Percentiles rank a stretch among this genome's conserved stretches.
Conservation (phyloP, 352 stramenopile genomes). For the Thalassiosira hispida region DNA sequence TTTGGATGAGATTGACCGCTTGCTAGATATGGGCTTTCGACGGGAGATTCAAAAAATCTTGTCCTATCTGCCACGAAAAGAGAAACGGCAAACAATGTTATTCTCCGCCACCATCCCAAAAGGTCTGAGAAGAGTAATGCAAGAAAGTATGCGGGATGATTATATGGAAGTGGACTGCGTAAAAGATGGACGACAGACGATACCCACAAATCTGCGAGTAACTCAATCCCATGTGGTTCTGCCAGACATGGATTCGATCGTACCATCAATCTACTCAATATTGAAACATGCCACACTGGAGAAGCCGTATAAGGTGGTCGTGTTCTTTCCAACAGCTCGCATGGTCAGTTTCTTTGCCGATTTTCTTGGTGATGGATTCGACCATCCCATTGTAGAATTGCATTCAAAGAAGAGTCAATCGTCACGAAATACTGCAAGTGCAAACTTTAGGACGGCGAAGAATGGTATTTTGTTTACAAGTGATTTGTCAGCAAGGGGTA, state of each 20-base stretch:
- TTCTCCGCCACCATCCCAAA: conserved; percentile 98
- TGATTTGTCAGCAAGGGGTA: conserved; percentile 93
- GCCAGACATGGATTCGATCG: conserved; percentile 41
- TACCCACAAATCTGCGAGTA: conserved; percentile 49
- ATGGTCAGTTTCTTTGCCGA: conserved; percentile 84
- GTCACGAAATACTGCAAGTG: conserved; percentile 89
- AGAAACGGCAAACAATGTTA: conserved; percentile 89
- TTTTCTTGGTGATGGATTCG: conserved; percentile 86
- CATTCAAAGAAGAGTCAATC: conserved; percentile 93
- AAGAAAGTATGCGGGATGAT: conserved; percentile 50
- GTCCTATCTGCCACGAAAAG: conserved; percentile 78
- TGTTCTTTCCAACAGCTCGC: conserved; percentile 87
- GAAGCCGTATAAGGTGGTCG: conserved; percentile 91
- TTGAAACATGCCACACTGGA: conserved; percentile 46
- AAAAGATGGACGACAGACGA: conserved; percentile 28
- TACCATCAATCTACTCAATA: conserved; percentile 55
- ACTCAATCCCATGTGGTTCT: conserved; percentile 56
- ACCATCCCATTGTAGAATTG: conserved; percentile 89
- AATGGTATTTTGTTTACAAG: conserved; percentile 94
- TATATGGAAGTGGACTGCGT: conserved; percentile 56
- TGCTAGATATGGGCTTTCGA: conserved; percentile 99
- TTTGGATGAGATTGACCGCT: conserved; percentile 88
- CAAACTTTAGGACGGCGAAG: conserved; percentile 89
- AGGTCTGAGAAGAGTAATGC: conserved; percentile 88
- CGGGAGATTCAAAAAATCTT: conserved; percentile 95